Base-by-base conservation (phyloP, 2,329 filamentous ascomycete genomes). In the Venturia carpophila region DNA sequence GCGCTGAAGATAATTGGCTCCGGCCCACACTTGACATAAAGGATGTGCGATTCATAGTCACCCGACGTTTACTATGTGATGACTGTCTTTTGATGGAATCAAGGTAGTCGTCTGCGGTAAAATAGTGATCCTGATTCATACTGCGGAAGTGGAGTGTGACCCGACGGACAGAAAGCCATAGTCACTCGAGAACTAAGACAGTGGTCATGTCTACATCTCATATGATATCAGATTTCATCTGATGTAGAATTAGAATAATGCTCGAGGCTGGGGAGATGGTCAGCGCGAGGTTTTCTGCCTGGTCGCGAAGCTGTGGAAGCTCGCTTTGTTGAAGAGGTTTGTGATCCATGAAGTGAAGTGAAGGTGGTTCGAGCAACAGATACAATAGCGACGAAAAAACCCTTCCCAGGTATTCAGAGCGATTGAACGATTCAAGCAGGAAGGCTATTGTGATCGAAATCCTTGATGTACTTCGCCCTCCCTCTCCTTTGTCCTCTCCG, bases 11-110 rank as follows among this genome's bases (percentile, higher is more conserved):
- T 64, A 43, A 45, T 66, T 65, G 24, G 62, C 65, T 17, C 39
- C 21, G 2, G n/a, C 39, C 89, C 90, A 95, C 0, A 91, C n/a
- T n/a, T n/a, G n/a, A n/a, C n/a, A 91, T 6, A 90, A 95, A 0
- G 90, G 87, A 74, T 96, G 97, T 79, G 95, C 89, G 69, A 92
- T 88, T 93, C 89, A 75, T 93, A 94, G 78, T 97, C 92, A 43
- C 92, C 92, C 0, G 92, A 92, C 88, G 96, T 94, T 73, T 96
- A 89, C 72, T 93, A 95, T 5, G 91, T 88, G 41, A 91, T 79
- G 43, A 95, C 80, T 75, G 69, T 85, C 80, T 66, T 80, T 79
- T 15, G 86, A 86, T 17, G 89, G 77, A 19, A 85, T 75, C 30
- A 87, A 78, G 43, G 87, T 86, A 1, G 85, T 87, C 2, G 87